Base-by-base conservation (phyloP, 2,329 filamentous ascomycete species). In the Pestalotiopsis sp. region DNA sequence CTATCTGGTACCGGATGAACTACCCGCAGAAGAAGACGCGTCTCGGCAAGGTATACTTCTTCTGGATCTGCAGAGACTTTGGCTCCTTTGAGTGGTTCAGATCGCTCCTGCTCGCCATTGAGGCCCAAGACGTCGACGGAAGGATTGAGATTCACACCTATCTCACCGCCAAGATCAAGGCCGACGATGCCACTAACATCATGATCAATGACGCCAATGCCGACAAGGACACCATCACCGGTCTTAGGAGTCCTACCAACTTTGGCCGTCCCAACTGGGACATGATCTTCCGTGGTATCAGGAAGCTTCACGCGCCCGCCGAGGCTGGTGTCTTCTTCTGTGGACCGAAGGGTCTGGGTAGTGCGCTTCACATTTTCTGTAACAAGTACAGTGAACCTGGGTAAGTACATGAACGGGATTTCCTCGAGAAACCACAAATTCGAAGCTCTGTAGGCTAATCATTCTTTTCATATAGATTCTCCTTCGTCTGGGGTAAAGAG, bases 1-100 rank as follows among this genome's bases (percentile, higher is more conserved):
- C 92, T 66, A 95, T 97, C 81, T 97, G 93, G 93, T 97, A 96
- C 84, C 90, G 93, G 64, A 94, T 95, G 91, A 95, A 94, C 85
- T 95, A 93, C 81, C 92, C 92, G 2, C 91, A 93, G 78, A 89
- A 91, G 80, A 92, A 92, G 82, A 95, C 92, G 2, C 87, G 92
- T 3, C 86, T 97, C 58, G 87, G 91, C 76, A 97, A 96, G 80
- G 93, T 97, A 27, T 97, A 96, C 84, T 96, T 96, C 84, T 94
- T 96, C 87, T 96, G 93, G 93, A 91, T 96, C 71, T 95, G 93
- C 85, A 88, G 93, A 80, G 93, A 96, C 80, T 95, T 95, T 76
- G 93, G 91, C 41, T 94, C 92, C 0, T 95, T 96, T 75, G 93
- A 96, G 84, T 97, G 93, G 93, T 96, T 96, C 86, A 88, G 93